A percentile compares a stretch with the other conserved stretches of the same genome.
Conservation (phyloP, 371 early-diverging fungal species). For the Mucor mucedo region DNA sequence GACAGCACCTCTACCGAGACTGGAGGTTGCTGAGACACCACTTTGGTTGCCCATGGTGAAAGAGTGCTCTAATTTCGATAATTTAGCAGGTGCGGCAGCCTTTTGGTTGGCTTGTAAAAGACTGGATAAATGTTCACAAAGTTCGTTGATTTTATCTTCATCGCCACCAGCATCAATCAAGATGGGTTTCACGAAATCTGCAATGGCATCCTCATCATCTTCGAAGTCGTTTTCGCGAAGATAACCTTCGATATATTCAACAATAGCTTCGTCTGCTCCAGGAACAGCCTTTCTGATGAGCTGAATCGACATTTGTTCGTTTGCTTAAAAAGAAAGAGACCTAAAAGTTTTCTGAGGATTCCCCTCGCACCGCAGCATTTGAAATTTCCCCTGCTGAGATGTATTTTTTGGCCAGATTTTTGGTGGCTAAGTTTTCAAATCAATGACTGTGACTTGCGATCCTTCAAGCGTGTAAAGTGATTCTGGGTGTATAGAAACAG, state of each 20-base stretch:
- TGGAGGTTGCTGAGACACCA: slow-evolving; percentile 61
- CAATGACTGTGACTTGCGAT: slow-evolving; percentile 17
- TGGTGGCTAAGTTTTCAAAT: slow-evolving; percentile 12
- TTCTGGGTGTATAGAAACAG: neutral
- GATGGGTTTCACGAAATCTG: slow-evolving; percentile 87
- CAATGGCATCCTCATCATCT: slow-evolving; percentile 77
- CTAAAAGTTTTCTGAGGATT: neutral
- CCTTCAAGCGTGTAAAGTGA: neutral
- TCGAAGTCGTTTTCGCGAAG: slow-evolving; percentile 73
- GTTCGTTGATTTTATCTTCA: slow-evolving; percentile 60
- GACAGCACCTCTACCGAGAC: slow-evolving; percentile 45
- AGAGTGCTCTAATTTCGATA: slow-evolving; percentile 60
- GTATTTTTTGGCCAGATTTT: neutral
- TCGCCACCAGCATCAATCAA: slow-evolving; percentile 79
- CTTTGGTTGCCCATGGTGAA: slow-evolving; percentile 63
- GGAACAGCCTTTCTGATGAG: slow-evolving; percentile 72
- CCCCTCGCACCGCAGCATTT: neutral
- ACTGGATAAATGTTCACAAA: slow-evolving; percentile 66
- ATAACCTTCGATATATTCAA: slow-evolving; percentile 85
- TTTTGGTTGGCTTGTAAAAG: slow-evolving; percentile 54
- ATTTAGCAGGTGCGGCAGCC: slow-evolving; percentile 29
- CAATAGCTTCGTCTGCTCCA: slow-evolving; percentile 75
- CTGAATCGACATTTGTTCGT: slow-evolving; percentile 38
- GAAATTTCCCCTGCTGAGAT: neutral
- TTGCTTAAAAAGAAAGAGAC: neutral